These are phyloP conservation scores for Colletotrichum musae DNA, from an alignment of 2,329 filamentous ascomycete genomes.

Conservation along the genomic window DNA sequence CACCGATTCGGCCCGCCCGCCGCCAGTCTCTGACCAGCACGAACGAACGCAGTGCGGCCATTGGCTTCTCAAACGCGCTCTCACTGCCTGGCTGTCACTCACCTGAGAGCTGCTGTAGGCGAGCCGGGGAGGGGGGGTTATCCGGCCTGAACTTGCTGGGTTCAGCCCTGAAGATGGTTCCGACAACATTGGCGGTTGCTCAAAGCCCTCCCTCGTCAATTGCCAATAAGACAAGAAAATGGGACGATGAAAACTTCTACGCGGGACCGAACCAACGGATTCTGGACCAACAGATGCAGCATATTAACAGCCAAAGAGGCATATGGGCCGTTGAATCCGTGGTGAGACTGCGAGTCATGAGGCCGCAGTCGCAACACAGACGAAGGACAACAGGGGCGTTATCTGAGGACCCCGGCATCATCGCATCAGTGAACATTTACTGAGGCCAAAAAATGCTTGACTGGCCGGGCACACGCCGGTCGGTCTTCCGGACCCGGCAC, in stretches of 20 bases:
- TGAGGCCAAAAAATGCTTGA: too few species aligned
- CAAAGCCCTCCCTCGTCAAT: too few species aligned
- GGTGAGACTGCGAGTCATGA: not conserved
- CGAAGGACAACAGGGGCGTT: not conserved
- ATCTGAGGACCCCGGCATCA: not conserved
- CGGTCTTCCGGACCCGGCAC: too few species aligned
- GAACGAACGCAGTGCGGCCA: not conserved
- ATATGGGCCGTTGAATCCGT: not conserved
- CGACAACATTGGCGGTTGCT: not conserved
- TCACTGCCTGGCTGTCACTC: too few species aligned
- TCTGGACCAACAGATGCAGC: not conserved
- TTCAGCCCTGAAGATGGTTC: constrained; percentile 19
- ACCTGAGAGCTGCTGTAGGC: too few species aligned
- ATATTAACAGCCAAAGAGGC: not conserved
- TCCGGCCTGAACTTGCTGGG: not conserved
- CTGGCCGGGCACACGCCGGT: too few species aligned
- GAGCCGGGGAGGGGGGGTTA: too few species aligned
- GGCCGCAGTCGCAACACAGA: not conserved
- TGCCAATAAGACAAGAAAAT: not conserved
- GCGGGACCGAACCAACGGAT: not conserved
- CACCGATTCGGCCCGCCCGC: constrained; percentile 33
- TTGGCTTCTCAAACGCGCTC: not conserved
- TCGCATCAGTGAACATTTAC: not conserved
- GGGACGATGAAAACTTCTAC: too few species aligned
- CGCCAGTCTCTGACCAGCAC: constrained; percentile 23